A percentile compares a stretch with the other conserved stretches of the same genome.
Evolutionary conservation across 2,329 filamentous ascomycete species (phyloP).

Genomic region (Amauroascus verrucosus): DNA sequence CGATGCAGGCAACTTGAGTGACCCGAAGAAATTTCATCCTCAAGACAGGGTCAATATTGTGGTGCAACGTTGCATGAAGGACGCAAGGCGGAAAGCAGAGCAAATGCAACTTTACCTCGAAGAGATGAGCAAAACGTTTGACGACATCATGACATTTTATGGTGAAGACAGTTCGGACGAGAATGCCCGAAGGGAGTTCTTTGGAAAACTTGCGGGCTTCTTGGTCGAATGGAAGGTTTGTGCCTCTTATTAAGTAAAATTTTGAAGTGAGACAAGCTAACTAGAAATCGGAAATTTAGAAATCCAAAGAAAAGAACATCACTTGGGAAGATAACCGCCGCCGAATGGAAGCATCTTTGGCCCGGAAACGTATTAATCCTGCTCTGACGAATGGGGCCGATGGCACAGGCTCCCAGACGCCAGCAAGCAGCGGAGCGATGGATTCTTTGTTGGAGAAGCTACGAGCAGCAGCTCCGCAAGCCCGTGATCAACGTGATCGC

Average conservation of each 20-base stretch:
- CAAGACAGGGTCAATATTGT: constrained; percentile 89
- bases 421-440: constrained; percentile 79
- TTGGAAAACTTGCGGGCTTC: constrained; percentile 83
- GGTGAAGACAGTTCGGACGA: constrained; percentile 89
- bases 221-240: constrained; percentile 78
- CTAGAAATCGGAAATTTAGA: constrained; percentile 38
- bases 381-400: constrained; percentile 51
- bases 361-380: constrained; percentile 61
- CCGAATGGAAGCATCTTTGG: constrained; percentile 84
- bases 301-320: constrained; percentile 86
- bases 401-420: constrained; percentile 48
- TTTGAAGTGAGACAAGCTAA: not conserved
- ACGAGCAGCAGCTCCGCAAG: constrained; percentile 81
- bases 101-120: constrained; percentile 90
- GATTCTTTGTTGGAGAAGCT: constrained; percentile 91
- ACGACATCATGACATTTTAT: constrained; percentile 94
- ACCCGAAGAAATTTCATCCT: constrained; percentile 95
- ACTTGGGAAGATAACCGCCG: constrained; percentile 68
- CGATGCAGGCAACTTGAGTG: constrained; percentile 86
- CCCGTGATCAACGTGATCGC: constrained; percentile 78
- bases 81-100: constrained; percentile 87
- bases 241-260: constrained; percentile 13
- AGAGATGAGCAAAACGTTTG: constrained; percentile 81
- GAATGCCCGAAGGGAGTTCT: constrained; percentile 89
- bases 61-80: constrained; percentile 91